Evolutionary conservation across 139 green algal genomes (phyloP).

Genomic region (Volvox africanus): DNA sequence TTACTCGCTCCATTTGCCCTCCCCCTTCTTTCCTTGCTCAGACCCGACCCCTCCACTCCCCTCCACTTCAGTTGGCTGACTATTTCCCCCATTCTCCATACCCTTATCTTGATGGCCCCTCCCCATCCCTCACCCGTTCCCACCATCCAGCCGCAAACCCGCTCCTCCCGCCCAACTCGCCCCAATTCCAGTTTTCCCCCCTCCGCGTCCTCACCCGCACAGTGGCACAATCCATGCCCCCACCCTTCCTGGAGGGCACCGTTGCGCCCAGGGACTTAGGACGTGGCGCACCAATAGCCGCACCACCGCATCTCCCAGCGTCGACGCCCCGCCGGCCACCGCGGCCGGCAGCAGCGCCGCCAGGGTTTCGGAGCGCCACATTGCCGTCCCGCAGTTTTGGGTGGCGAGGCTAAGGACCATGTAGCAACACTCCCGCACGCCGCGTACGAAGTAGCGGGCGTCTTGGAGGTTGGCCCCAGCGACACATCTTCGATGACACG

Average conservation of each 20-base stretch:
- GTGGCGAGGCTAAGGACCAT: slow-evolving; percentile 45
- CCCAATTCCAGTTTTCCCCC: background rate
- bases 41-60: no score
- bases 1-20: no score
- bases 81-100: background rate
- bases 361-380: slow-evolving; percentile 39
- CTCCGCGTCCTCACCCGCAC: slow-evolving; percentile 24
- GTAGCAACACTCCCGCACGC: slow-evolving; percentile 56
- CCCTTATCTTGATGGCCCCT: background rate
- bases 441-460: slow-evolving; percentile 65
- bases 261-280: slow-evolving; percentile 61
- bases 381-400: background rate
- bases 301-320: background rate
- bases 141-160: background rate
- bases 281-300: slow-evolving; percentile 79
- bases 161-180: no score
- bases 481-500: slow-evolving; percentile 19
- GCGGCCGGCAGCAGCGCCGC: slow-evolving; percentile 28
- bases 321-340: slow-evolving; percentile 1
- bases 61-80: no score
- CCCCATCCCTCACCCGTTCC: background rate
- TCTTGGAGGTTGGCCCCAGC: slow-evolving; percentile 48
- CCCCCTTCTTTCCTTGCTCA: no score
- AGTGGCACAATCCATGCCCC: slow-evolving; percentile 63
- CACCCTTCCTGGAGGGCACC: slow-evolving; percentile 55